These are phyloP conservation scores for Histomonas meleagridis DNA, from an alignment of 208 protist species.

Conservation along the genomic window DNA sequence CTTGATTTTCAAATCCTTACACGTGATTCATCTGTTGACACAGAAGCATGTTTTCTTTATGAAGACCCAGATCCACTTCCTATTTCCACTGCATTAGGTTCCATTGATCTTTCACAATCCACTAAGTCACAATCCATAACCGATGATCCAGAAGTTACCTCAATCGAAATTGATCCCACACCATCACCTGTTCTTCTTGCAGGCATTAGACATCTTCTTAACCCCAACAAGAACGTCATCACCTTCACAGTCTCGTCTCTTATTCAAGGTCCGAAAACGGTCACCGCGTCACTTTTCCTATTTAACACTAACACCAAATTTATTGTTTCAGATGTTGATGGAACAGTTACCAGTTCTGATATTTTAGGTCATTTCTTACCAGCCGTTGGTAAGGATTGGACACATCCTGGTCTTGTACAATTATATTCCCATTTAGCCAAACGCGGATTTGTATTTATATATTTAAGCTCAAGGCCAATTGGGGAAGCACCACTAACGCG, in stretches of 20 bases:
- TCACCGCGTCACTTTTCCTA: slow-evolving; percentile 71
- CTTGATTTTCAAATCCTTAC: background rate
- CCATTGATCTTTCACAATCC: background rate
- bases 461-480: background rate
- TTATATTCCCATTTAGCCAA: background rate
- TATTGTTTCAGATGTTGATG: slow-evolving; percentile 90
- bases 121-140: background rate
- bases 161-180: background rate
- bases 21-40: background rate
- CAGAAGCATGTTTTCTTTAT: background rate
- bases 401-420: background rate
- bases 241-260: slow-evolving; percentile 38
- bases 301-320: slow-evolving; percentile 72
- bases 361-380: slow-evolving; percentile 42
- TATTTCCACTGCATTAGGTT: background rate
- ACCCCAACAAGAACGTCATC: slow-evolving; percentile 7
- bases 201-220: background rate
- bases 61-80: slow-evolving; percentile 23
- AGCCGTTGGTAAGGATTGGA: slow-evolving; percentile 44
- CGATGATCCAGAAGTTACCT: background rate
- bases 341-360: slow-evolving; percentile 79
- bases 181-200: background rate
- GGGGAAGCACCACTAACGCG: background rate
- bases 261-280: slow-evolving; percentile 45
- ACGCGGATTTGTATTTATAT: background rate